Conservation (phyloP, 1,139 yeast species). For the Lodderomyces margitis region DNA sequence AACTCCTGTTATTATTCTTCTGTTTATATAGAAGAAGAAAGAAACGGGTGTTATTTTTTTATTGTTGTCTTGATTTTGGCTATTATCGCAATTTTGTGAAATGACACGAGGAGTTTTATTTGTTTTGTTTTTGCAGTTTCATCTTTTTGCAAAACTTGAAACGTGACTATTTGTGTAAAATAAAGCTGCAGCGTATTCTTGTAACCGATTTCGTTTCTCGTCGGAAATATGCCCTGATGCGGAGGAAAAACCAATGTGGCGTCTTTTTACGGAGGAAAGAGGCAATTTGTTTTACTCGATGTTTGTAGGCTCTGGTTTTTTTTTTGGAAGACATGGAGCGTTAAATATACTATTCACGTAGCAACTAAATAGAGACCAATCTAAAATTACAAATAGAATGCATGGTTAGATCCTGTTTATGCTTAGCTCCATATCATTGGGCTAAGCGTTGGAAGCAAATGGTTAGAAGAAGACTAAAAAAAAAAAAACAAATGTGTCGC, state of each 20-base stretch:
- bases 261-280: too few species aligned
- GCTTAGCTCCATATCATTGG: neutral
- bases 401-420: neutral
- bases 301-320: too few species aligned
- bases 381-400: neutral
- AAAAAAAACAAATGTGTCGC: neutral
- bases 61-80: neutral
- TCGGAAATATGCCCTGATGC: neutral
- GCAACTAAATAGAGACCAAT: neutral
- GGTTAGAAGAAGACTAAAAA: too few species aligned
- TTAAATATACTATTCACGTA: too few species aligned
- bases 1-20: too few species aligned
- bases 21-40: too few species aligned
- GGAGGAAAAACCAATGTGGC: too few species aligned
- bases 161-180: slow-evolving; percentile 1
- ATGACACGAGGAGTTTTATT: slow-evolving; percentile 3
- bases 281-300: too few species aligned
- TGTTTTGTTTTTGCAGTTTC: too few species aligned
- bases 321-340: too few species aligned
- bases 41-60: neutral
- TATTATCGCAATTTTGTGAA: neutral
- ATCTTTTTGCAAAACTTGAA: neutral
- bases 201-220: neutral
- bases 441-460: too few species aligned
- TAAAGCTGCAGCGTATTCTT: neutral